Evolutionary conservation across 1,139 yeast genomes (phyloP).

Genomic region (Zygosaccharomyces sapae): DNA sequence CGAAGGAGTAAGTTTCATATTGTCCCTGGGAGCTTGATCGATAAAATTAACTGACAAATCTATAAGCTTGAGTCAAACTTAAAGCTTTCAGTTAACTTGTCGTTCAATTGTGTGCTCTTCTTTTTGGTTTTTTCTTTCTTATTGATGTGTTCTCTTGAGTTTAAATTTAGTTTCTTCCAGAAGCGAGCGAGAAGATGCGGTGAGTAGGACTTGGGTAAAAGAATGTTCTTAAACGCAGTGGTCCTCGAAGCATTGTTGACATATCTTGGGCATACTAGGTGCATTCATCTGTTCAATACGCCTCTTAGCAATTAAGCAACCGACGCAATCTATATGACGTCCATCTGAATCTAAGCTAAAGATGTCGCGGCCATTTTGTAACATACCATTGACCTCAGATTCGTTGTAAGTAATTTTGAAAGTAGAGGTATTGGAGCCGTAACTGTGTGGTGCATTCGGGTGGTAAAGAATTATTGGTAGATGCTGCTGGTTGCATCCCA

Average conservation of each 20-base stretch:
- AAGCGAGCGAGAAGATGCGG: background rate
- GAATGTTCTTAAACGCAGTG: conserved; percentile 37
- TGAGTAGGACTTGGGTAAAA: conserved; percentile 1
- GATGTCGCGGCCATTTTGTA: conserved; percentile 49
- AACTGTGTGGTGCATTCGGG: conserved; percentile 44
- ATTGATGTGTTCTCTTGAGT: background rate
- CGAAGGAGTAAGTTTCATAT: background rate
- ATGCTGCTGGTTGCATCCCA: conserved; percentile 50
- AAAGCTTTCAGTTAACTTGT: too few species aligned
- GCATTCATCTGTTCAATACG: conserved; percentile 43
- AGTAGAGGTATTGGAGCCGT: conserved; percentile 53
- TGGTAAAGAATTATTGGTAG: conserved; percentile 45
- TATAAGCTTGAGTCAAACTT: background rate
- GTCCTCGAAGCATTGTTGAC: conserved; percentile 39
- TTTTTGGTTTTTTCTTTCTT: background rate
- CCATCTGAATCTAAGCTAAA: conserved; percentile 45
- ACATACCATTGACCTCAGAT: conserved; percentile 44
- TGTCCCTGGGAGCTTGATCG: background rate
- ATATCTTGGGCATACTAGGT: conserved; percentile 34
- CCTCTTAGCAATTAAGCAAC: conserved; percentile 57
- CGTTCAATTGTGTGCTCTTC: background rate
- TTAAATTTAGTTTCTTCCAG: background rate
- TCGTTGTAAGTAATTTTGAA: conserved; percentile 50
- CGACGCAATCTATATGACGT: conserved; percentile 49
- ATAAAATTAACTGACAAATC: background rate